Base-by-base conservation (phyloP, 179 eudicot species). In the Beta lomatogona region DNA sequence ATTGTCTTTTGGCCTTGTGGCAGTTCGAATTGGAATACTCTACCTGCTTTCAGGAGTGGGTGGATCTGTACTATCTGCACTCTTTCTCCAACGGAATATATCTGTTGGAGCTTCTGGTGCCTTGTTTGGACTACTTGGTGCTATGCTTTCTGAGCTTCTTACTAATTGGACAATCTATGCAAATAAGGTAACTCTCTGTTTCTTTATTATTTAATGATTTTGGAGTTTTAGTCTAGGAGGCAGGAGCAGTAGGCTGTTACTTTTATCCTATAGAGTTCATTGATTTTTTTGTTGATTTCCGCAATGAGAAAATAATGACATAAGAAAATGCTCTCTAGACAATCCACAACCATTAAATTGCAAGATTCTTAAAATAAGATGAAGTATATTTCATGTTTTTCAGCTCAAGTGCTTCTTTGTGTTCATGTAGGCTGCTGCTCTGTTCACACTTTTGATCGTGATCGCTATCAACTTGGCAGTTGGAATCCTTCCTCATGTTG, bases 101-200 rank as follows among this genome's bases (percentile, higher is more conserved):
- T 95, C 98, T 44, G 98, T 95, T 54, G 98, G 98, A 64, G 97
- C 98, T 76, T 95, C 98, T 45, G 98, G 98, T 79, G 97, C 97
- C 65, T 85, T 95, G 60, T 95, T 93, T 82, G 98, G 97, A 74
- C 92, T 95, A 80, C 94, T 95, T 52, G 98, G 98, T 71, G 97
- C 97, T 58, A 95, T 93, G 98, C 82, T 95, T 57, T 88, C 98
- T 0, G 98, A 95, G 84, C 91, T 95, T 21, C 66, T 93, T 28
- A 92, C 93, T 4, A 95, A 95, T 74, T 93, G 98, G 97, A 92
- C 93, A 55, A 93, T 93, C 36, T 95, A 93, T 66, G 83, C 93
- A 10, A 92, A 92, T 81, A 95, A 92, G 94, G 98, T 95, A 83
- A 55, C 60, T 71, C 66, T 64, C 1, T 6, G 45, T 52, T 44